Evolutionary conservation across 148 eudicot species (phyloP), one percentile per base, ranked within the genome.

Genomic region (Persicaria maculosa): DNA sequence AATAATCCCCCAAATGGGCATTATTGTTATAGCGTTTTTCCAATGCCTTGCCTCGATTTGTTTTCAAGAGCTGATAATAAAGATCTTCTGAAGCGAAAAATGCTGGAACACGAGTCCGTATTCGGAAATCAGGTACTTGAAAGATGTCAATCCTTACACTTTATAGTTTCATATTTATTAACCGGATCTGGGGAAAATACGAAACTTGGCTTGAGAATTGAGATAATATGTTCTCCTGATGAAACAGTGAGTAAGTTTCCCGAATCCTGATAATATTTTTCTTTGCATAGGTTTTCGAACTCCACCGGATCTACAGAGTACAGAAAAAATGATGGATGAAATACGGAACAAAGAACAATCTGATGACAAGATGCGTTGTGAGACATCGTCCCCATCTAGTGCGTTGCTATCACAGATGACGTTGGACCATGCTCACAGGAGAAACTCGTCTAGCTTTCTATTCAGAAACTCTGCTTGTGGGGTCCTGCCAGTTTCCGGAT

Each of bases 241-340:
- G 64, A 57, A 4, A 19, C 64, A 58, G 11, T 7, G 9, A 19
- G 40, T 31, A 31, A 31, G 40, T 31, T 31, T 31, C 40, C 40
- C 2, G 40, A 31, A 31, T 31, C 6, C 25, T 58, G 19, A 10
- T 58, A 58, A 20, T 70, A 36, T 59, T 47, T 44, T 6, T 65
- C 76, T 69, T 72, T 74, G 47, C 65, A 44, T 82, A 93, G 98
- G 93, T 93, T 64, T 74, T 73, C 79, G 98, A 93, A 80, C 86
- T 91, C 48, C 97, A 93, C 76, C 92, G 92, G 68, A 81, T 91
- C 7, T 91, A 91, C 82, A 77, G 68, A 79, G 86, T 83, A 48
- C 98, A 93, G 79, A 87, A 83, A 83, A 89, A 64, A 74, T 91
- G 85, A 93, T 91, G 93, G 86, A 86, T 70, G 98, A 91, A 47